Conservation (phyloP, 1,139 yeast species). For the Candida sp. region DNA sequence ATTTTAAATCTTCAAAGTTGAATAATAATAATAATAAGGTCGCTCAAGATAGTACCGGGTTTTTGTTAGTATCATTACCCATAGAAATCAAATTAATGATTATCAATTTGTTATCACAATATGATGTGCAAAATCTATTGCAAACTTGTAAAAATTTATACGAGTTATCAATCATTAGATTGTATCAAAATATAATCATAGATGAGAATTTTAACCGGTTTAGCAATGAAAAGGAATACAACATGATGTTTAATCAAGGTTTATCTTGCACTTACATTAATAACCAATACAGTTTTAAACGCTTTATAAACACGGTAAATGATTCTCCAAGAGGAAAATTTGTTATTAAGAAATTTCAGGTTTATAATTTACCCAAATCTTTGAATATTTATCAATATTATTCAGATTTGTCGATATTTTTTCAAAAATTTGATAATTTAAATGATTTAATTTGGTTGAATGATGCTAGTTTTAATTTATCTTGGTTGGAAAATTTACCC, state of each 20-base stretch:
- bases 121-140: slow-evolving; percentile 35
- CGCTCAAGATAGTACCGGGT: neutral
- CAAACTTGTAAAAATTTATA: slow-evolving; percentile 27
- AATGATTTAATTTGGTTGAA: slow-evolving; percentile 30
- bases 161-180: slow-evolving; percentile 23
- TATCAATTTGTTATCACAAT: slow-evolving; percentile 35
- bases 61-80: slow-evolving; percentile 27
- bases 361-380: slow-evolving; percentile 32
- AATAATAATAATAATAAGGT: neutral
- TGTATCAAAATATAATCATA: slow-evolving; percentile 37
- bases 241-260: slow-evolving; percentile 7
- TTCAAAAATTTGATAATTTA: slow-evolving; percentile 16
- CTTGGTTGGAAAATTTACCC: slow-evolving; percentile 20
- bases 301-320: slow-evolving; percentile 16
- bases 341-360: slow-evolving; percentile 19
- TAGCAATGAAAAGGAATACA: slow-evolving; percentile 24
- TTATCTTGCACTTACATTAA: slow-evolving; percentile 29
- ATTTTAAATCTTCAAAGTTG: neutral
- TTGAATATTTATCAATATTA: slow-evolving; percentile 26
- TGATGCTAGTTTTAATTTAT: slow-evolving; percentile 25
- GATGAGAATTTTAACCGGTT: slow-evolving; percentile 36
- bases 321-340: slow-evolving; percentile 1
- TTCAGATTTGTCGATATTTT: slow-evolving; percentile 18
- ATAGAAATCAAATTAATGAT: slow-evolving; percentile 32
- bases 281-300: slow-evolving; percentile 30